Percentiles rank a stretch among this genome's conserved stretches.
Conservation (phyloP, 2,329 filamentous ascomycete genomes). For the Aciculosporium take region DNA sequence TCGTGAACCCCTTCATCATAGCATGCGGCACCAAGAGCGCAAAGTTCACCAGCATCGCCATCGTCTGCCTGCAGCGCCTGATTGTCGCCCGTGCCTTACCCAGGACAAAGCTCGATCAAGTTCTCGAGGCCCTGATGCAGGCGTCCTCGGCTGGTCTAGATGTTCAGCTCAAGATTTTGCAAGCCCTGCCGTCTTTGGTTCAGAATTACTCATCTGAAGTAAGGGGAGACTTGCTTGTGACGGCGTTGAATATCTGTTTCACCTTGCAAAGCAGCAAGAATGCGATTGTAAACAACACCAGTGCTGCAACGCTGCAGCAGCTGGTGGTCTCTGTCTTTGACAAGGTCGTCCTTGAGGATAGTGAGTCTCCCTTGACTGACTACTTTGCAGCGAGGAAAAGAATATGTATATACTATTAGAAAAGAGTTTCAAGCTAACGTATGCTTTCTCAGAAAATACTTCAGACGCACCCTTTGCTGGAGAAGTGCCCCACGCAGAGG, state of each 20-base stretch:
- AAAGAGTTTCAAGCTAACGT: not conserved
- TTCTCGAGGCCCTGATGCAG: slow-evolving; percentile 76
- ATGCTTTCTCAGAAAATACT: slow-evolving; percentile 20
- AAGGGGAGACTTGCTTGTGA: slow-evolving; percentile 66
- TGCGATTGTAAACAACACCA: slow-evolving; percentile 86
- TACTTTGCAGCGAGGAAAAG: not conserved
- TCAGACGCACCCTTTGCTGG: slow-evolving; percentile 44
- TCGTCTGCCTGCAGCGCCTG: slow-evolving; percentile 78
- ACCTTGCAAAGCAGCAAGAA: slow-evolving; percentile 85
- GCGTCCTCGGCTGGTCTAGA: slow-evolving; percentile 70
- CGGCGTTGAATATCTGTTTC: slow-evolving; percentile 78
- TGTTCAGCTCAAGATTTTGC: slow-evolving; percentile 89
- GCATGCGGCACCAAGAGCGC: slow-evolving; percentile 82
- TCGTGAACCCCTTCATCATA: slow-evolving; percentile 86
- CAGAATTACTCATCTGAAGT: slow-evolving; percentile 81
- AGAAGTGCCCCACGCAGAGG: slow-evolving; percentile 53
- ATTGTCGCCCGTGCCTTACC: slow-evolving; percentile 72
- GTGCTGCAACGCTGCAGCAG: slow-evolving; percentile 90
- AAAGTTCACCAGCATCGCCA: slow-evolving; percentile 77
- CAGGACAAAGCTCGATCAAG: slow-evolving; percentile 64
- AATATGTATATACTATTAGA: no score
- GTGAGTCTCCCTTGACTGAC: slow-evolving; percentile 23
- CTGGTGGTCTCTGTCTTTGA: slow-evolving; percentile 87
- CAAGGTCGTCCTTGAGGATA: slow-evolving; percentile 72
- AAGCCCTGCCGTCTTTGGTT: slow-evolving; percentile 75